Percentiles rank a stretch among this genome's conserved stretches.
phyloP scores from a whole-genome alignment of 192 early-diverging fungal genomes.

The Podila clonocystis region DNA sequence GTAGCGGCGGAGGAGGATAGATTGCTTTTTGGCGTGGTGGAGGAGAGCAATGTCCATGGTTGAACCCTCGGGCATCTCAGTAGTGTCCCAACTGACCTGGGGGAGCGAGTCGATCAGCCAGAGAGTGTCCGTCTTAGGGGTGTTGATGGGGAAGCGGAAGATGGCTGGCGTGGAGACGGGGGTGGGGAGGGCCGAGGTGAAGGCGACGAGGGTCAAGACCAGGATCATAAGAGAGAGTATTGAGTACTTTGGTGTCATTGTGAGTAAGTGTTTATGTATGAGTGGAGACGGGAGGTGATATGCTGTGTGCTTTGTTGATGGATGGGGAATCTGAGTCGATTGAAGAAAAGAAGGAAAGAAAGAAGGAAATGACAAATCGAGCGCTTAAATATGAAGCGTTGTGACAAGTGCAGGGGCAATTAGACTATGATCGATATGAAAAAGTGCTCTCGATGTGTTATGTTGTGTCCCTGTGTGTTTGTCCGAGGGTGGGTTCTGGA shows the following conservation, averaged over 20 bases:
- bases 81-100: constrained; percentile 23
- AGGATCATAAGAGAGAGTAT: constrained; percentile 10
- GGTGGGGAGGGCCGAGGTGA: constrained; percentile 23
- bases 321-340: constrained; percentile 15
- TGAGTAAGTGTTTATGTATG: not conserved
- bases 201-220: constrained; percentile 8
- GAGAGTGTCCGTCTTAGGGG: constrained; percentile 27
- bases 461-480: too few relatives aligned
- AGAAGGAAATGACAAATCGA: constrained; percentile 7
- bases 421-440: not conserved
- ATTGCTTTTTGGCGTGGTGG: constrained; percentile 26
- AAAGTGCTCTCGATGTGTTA: not conserved
- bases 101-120: constrained; percentile 46
- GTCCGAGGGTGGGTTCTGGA: too few relatives aligned
- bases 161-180: not conserved
- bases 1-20: constrained; percentile 43
- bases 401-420: not conserved
- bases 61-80: constrained; percentile 21
- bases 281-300: not conserved
- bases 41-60: constrained; percentile 46
- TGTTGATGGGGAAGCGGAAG: constrained; percentile 29
- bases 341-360: constrained; percentile 14
- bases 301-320: constrained; percentile 2
- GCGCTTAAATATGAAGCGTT: not conserved
- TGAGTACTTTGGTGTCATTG: constrained; percentile 17